phyloP scores from a whole-genome alignment of 2,329 filamentous ascomycete species.

The Alternaria sp. region DNA sequence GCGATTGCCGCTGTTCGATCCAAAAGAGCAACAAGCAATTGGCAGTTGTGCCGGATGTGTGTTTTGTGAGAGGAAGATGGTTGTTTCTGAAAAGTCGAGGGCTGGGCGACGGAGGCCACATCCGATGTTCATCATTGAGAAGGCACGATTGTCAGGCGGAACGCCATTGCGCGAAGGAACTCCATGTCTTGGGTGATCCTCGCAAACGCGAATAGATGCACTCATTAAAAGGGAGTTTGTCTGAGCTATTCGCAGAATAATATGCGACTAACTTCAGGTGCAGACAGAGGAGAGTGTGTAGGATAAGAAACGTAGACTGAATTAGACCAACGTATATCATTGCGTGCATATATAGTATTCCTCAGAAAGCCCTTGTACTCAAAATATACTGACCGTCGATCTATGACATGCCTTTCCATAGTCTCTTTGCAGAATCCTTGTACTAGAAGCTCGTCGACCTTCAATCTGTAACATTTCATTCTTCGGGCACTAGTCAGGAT shows the following conservation, averaged over 20 bases:
- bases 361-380: background rate
- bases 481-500: background rate
- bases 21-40: conserved; percentile 31
- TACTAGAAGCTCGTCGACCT: background rate
- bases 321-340: background rate
- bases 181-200: background rate
- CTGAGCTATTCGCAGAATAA: too few relatives aligned
- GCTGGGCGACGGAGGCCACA: conserved; percentile 1
- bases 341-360: background rate
- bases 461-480: background rate
- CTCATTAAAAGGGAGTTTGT: too few relatives aligned
- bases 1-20: conserved; percentile 25
- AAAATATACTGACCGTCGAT: background rate
- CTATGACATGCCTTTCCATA: background rate
- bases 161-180: conserved; percentile 9
- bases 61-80: conserved; percentile 13
- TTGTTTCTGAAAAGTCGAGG: conserved; percentile 9
- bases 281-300: background rate
- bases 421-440: background rate
- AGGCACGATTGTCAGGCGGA: conserved; percentile 17
- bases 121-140: conserved; percentile 1
- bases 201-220: background rate
- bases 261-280: too few relatives aligned
- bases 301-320: background rate
- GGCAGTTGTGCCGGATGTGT: conserved; percentile 14